Evolutionary conservation across 2,329 filamentous ascomycete genomes (phyloP).

Genomic region (Claviceps maximensis): DNA sequence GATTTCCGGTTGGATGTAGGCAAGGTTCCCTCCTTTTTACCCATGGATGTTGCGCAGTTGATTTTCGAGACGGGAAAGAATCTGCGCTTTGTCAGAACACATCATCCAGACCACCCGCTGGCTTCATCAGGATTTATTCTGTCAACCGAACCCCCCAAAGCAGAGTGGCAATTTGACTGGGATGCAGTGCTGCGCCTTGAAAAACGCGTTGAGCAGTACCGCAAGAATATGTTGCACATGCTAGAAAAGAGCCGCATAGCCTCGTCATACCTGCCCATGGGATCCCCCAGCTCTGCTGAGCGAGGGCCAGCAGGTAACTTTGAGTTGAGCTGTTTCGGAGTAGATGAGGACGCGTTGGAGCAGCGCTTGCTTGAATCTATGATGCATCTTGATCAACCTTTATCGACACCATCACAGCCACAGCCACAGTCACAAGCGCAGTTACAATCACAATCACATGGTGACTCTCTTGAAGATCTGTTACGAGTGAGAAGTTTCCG

Average conservation of each 20-base stretch:
- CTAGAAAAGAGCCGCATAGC: constrained; percentile 9
- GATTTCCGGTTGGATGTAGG: constrained; percentile 51
- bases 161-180: constrained; percentile 64
- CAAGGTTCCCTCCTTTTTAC: constrained; percentile 60
- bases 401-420: constrained; percentile 9
- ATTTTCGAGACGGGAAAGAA: constrained; percentile 75
- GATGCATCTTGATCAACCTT: constrained; percentile 24
- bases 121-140: constrained; percentile 35
- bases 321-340: constrained; percentile 34
- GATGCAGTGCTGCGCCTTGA: constrained; percentile 52
- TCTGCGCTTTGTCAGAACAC: constrained; percentile 55
- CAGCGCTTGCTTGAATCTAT: constrained; percentile 38
- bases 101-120: constrained; percentile 60
- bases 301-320: constrained; percentile 5
- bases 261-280: background rate
- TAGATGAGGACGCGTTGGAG: constrained; percentile 32
- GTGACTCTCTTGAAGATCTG: constrained; percentile 27
- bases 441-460: constrained; percentile 6
- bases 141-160: constrained; percentile 36
- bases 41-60: constrained; percentile 50
- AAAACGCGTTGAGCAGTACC: constrained; percentile 34
- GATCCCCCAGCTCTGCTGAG: background rate
- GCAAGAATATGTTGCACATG: constrained; percentile 14
- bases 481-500: constrained; percentile 27
- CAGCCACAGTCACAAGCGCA: background rate